phyloP scores from a whole-genome alignment of 495 filamentous ascomycete genomes.

The Penicillium taxi region DNA sequence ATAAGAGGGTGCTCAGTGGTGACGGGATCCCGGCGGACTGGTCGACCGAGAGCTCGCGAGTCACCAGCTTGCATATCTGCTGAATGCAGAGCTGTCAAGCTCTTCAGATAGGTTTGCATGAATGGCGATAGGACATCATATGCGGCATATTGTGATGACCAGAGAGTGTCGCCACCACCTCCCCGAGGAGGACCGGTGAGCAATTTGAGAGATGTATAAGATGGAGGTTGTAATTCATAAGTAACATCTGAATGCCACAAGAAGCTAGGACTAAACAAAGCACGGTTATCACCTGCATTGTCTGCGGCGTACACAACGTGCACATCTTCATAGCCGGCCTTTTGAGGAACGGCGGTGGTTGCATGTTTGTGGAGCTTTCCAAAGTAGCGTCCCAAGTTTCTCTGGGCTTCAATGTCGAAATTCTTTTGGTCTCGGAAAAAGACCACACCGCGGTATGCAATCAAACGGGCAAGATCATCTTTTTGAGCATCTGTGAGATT shows the following conservation, averaged over 20 bases:
- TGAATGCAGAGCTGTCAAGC: conserved; percentile 62
- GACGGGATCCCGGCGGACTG: conserved; percentile 60
- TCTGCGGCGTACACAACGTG: conserved; percentile 61
- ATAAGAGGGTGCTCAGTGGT: conserved; percentile 63
- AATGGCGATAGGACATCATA: conserved; percentile 60
- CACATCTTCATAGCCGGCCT: conserved; percentile 56
- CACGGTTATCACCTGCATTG: conserved; percentile 52
- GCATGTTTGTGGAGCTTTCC: conserved; percentile 59
- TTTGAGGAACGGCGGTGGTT: conserved; percentile 51
- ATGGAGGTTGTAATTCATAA: conserved; percentile 71
- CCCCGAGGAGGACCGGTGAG: conserved; percentile 58
- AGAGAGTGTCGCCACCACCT: conserved; percentile 69
- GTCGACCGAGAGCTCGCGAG: conserved; percentile 50
- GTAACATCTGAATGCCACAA: conserved; percentile 61
- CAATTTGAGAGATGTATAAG: conserved; percentile 64
- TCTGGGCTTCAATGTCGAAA: conserved; percentile 58
- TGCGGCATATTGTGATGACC: conserved; percentile 65
- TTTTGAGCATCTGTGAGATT: conserved; percentile 60
- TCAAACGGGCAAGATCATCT: conserved; percentile 65
- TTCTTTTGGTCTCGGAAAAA: conserved; percentile 64
- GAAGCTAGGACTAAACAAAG: conserved; percentile 42
- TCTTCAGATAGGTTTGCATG: conserved; percentile 66
- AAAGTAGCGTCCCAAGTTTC: conserved; percentile 57
- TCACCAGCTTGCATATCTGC: conserved; percentile 63
- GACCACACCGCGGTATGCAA: conserved; percentile 65